Conservation (phyloP, 768 basidiomycete genomes). For the Mycena albidolilacea region DNA sequence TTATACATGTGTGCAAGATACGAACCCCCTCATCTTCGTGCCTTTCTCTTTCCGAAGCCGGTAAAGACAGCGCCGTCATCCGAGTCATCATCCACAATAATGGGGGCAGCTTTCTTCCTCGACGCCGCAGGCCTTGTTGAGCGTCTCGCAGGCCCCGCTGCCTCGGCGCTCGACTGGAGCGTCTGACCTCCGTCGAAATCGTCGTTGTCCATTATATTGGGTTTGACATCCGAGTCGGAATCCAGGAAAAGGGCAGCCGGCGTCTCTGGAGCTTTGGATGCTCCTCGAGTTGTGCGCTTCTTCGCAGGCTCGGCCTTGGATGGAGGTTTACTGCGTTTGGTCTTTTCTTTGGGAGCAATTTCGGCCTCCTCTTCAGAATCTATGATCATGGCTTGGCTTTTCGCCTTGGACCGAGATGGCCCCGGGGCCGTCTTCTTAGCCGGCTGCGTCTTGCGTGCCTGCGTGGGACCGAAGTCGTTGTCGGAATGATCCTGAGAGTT, state of each 20-base stretch:
- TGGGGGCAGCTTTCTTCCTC: conserved; percentile 51
- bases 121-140: conserved; percentile 44
- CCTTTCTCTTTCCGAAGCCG: conserved; percentile 58
- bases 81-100: conserved; percentile 75
- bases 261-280: conserved; percentile 33
- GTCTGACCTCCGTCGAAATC: conserved; percentile 44
- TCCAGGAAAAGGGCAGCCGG: conserved; percentile 64
- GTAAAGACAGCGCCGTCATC: conserved; percentile 82
- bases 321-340: conserved; percentile 43
- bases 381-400: conserved; percentile 47
- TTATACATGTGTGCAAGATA: background rate
- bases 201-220: conserved; percentile 39
- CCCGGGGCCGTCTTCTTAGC: conserved; percentile 35
- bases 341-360: conserved; percentile 45
- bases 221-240: conserved; percentile 46
- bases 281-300: conserved; percentile 33
- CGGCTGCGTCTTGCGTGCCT: conserved; percentile 36
- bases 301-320: conserved; percentile 51
- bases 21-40: conserved; percentile 8
- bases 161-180: conserved; percentile 46
- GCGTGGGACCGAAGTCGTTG: conserved; percentile 41
- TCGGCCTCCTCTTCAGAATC: conserved; percentile 55
- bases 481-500: conserved; percentile 44
- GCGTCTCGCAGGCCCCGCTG: conserved; percentile 40
- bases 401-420: conserved; percentile 43